Base-by-base conservation (phyloP, 805 yeast species). In the Ogataea methylovora region DNA sequence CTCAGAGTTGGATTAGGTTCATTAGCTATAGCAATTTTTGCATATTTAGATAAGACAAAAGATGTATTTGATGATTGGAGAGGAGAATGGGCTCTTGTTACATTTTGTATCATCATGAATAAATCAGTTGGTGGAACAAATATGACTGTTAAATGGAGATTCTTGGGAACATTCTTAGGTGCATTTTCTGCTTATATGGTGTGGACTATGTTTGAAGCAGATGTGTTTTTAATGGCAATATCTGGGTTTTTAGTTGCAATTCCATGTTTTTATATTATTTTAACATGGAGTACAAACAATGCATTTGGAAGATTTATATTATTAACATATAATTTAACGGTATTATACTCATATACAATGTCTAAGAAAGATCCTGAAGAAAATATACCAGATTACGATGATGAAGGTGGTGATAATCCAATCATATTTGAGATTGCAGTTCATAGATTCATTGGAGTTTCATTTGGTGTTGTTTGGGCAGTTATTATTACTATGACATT, bases 81-180 rank as follows among this genome's bases (percentile, higher is more conserved):
- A 42, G 80, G 82, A 12, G 95, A 84, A 52, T 84, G 95, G 95
- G 78, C 86, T 0, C 57, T 84, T 25, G 83, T 82, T n/a, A 78
- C 87, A 0, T 84, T 76, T 45, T 77, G 84, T 45, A 79, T 84
- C 36, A 82, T 84, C 63, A 84, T 84, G 90, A 82, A 80, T 45
- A 83, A 83, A 47, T 79, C 88, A 1, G 60, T 84, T 5, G 95
- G 95, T 8, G 94, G 94, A 0, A 85, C 94, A 0, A 71, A 84
- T 9, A 74, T 79, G 76, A 80, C 92, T 0, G 78, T 76, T 4
- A 76, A 77, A 44, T 78, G 83, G 82, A 61, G 84, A 46, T 65
- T 84, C 36, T 40, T 79, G 18, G 95, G 95, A 0, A 85, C 94
- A 0, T 72, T 76, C 38, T 33, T 81, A 6, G 95, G 95, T 0